Conservation (phyloP, 306 rosid species). For the Ormosia semicastrata region DNA sequence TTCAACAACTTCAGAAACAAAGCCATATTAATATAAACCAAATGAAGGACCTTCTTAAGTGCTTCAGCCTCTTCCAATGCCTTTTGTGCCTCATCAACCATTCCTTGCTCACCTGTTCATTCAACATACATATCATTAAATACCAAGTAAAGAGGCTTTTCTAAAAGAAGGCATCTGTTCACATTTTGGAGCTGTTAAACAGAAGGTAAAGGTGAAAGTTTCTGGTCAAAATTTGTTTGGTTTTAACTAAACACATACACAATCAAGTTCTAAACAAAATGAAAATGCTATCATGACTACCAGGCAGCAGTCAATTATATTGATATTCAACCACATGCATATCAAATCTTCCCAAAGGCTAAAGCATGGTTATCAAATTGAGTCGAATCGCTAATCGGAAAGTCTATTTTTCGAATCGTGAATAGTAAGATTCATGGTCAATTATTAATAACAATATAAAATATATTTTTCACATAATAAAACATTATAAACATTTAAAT, state of each 20-base stretch:
- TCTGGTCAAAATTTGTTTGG: not conserved
- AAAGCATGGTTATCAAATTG: too few species aligned
- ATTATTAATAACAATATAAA: too few species aligned
- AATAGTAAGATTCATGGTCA: too few species aligned
- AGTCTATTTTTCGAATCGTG: too few species aligned
- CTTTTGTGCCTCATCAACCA: constrained; percentile 97
- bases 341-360: not conserved
- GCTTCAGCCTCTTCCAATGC: constrained; percentile 99
- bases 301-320: not conserved
- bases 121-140: constrained; percentile 28
- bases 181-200: constrained; percentile 5
- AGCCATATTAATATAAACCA: constrained; percentile 20
- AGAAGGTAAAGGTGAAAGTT: constrained; percentile 1
- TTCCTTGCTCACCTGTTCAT: constrained; percentile 94
- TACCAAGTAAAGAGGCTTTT: not conserved
- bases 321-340: not conserved
- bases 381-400: too few species aligned
- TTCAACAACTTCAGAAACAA: constrained; percentile 1
- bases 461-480: too few species aligned
- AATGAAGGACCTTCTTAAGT: constrained; percentile 72
- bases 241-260: not conserved
- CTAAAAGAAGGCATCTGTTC: not conserved
- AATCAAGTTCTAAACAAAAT: not conserved
- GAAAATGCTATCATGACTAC: not conserved
- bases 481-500: too few species aligned